Percentiles rank a stretch among this genome's conserved stretches.
Evolutionary conservation across 192 early-diverging fungal genomes (phyloP).

Genomic region (Irineochytrium annulatum): DNA sequence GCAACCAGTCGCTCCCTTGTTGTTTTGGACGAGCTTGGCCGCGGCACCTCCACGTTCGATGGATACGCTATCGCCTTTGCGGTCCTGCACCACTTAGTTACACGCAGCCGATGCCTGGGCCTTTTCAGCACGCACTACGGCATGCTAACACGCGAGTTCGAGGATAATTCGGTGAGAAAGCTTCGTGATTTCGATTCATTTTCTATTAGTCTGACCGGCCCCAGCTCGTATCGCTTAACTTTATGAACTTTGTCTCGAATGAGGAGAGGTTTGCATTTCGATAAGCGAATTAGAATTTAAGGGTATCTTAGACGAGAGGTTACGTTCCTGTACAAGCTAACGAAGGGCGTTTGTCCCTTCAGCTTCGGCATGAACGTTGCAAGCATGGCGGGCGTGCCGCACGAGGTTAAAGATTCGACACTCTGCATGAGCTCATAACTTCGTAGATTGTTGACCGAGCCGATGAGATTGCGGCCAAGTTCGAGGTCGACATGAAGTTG

Average conservation of each 20-base stretch:
- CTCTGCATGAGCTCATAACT: background rate
- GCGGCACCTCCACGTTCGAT: slow-evolving; percentile 95
- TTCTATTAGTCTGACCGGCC: too few relatives aligned
- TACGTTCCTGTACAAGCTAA: slow-evolving; percentile 91
- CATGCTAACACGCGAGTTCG: slow-evolving; percentile 82
- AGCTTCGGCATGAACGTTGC: slow-evolving; percentile 99
- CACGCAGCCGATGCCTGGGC: slow-evolving; percentile 79
- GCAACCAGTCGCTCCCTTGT: slow-evolving; percentile 88
- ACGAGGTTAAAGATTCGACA: slow-evolving; percentile 37
- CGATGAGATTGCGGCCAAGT: slow-evolving; percentile 63
- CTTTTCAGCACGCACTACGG: slow-evolving; percentile 97
- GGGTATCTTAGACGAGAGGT: slow-evolving; percentile 57
- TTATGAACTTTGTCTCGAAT: slow-evolving; percentile 71
- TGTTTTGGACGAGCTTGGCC: slow-evolving; percentile 95
- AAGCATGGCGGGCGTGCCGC: slow-evolving; percentile 88
- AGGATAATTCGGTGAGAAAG: slow-evolving; percentile 50
- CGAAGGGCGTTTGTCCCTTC: slow-evolving; percentile 79
- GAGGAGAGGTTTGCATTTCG: slow-evolving; percentile 51
- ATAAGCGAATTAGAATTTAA: background rate
- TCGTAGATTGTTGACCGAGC: slow-evolving; percentile 58
- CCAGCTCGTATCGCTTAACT: slow-evolving; percentile 69
- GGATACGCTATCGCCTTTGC: slow-evolving; percentile 93
- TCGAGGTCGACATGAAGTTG: slow-evolving; percentile 58
- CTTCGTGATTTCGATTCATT: background rate
- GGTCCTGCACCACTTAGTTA: slow-evolving; percentile 79